Evolutionary conservation across 768 basidiomycete genomes (phyloP), one percentile per base, ranked within the genome.

Genomic region (Mycena maculata): DNA sequence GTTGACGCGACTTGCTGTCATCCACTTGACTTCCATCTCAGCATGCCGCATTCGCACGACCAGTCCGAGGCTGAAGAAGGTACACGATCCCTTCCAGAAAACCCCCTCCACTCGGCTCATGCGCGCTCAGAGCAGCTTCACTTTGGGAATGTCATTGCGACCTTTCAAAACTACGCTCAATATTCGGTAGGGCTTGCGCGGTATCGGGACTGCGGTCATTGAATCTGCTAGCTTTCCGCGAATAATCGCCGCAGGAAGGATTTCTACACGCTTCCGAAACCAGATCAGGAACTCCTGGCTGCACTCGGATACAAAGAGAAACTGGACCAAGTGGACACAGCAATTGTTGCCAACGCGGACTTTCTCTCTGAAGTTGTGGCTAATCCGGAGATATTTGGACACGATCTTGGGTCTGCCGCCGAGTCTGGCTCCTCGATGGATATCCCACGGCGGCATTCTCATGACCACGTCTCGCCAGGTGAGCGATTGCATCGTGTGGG

Each of bases 351-450:
- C 55, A 98, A 97, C 72, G 90, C 93, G 1, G 82, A 90, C 47
- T 96, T 98, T 76, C 76, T 97, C 63, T 81, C 85, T 4, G 80
- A 86, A 67, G 90, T 97, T 69, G 88, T 94, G 13, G 88, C 87
- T 16, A 85, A 92, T 77, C 92, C 94, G 0, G 90, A 91, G 72
- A 94, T 97, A 28, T 96, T 96, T 72, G 90, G 87, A 18, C 86
- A 87, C 67, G 86, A 82, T 20, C 53, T 81, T 18, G 79, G 76
- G 4, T 71, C 73, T 2, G 78, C 33, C 16, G 68, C 60, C 55
- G 67, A 67, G 11, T 30, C 36, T n/a, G 45, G 47, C 61, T 41
- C 56, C 23, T 47, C 54, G 58, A 56, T 50, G 56, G 44, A 50
- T 45, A 6, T 22, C 28, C 38, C 54, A 23, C 41, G 45, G 47